Evolutionary conservation across 208 protist genomes (phyloP).

Genomic region (Acanthamoeba lenticulata): DNA sequence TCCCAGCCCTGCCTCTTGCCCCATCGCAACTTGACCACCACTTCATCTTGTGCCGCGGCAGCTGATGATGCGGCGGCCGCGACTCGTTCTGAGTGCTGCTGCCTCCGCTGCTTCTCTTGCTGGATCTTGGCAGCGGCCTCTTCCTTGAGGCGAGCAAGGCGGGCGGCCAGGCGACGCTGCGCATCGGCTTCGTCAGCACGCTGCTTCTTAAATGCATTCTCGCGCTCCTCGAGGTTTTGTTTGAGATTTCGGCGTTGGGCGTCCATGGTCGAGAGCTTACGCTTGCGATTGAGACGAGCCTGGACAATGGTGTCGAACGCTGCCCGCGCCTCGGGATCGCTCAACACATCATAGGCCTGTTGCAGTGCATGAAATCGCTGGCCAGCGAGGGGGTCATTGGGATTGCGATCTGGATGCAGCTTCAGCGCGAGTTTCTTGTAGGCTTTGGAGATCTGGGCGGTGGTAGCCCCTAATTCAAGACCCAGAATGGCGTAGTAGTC

Average conservation of each 20-base stretch:
- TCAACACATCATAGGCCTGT: constrained; percentile 80
- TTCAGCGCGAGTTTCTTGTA: constrained; percentile 81
- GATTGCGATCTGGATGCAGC: constrained; percentile 85
- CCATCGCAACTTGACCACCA: neutral
- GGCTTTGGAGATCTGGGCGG: constrained; percentile 84
- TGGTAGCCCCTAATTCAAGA: constrained; percentile 65
- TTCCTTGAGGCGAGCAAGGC: constrained; percentile 13
- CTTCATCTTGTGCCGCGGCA: neutral
- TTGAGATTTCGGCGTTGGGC: neutral
- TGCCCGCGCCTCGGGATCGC: constrained; percentile 68
- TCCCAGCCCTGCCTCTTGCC: neutral
- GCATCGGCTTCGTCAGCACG: neutral
- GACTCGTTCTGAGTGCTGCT: neutral
- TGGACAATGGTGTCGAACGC: constrained; percentile 8
- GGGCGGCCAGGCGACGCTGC: neutral
- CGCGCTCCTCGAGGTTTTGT: neutral
- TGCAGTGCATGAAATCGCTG: constrained; percentile 81
- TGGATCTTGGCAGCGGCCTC: neutral
- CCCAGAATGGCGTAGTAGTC: constrained; percentile 56
- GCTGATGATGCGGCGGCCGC: neutral
- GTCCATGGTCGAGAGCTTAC: neutral
- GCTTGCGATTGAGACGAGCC: constrained; percentile 32
- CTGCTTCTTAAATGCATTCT: constrained; percentile 32
- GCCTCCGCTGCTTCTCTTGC: neutral
- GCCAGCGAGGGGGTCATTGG: constrained; percentile 62